Evolutionary conservation across 2,329 filamentous ascomycete genomes (phyloP).

Genomic region (Colletotrichum endophyticum): DNA sequence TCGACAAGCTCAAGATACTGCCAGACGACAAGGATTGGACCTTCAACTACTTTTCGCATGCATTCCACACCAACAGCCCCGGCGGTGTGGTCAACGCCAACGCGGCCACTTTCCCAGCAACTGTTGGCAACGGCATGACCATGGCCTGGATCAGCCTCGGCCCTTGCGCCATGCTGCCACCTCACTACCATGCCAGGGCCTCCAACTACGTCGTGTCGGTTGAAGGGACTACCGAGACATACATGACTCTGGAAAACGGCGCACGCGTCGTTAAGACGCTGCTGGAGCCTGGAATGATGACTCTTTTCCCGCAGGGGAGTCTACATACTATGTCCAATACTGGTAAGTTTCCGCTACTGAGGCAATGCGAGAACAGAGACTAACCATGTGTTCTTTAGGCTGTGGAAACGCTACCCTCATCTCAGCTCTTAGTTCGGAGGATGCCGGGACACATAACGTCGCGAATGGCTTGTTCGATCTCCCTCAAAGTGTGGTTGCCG

Average conservation of each 20-base stretch:
- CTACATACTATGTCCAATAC: conserved; percentile 57
- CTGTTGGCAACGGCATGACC: conserved; percentile 51
- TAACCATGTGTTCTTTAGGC: conserved; percentile 29
- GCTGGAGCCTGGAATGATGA: conserved; percentile 49
- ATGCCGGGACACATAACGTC: conserved; percentile 54
- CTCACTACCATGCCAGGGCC: conserved; percentile 54
- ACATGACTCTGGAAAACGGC: conserved; percentile 57
- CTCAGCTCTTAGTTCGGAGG: conserved; percentile 52
- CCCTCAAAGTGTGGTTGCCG: conserved; percentile 44
- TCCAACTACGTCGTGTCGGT: conserved; percentile 53
- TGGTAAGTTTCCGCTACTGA: conserved; percentile 33
- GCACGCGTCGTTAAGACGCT: conserved; percentile 43
- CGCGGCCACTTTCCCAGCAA: conserved; percentile 53
- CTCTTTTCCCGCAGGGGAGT: conserved; percentile 52
- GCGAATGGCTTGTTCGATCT: conserved; percentile 46
- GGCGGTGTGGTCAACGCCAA: conserved; percentile 57
- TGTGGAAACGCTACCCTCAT: conserved; percentile 54
- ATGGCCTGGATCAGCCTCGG: conserved; percentile 51
- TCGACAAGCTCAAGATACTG: conserved; percentile 47
- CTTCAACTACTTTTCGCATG: conserved; percentile 52
- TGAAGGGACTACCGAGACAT: conserved; percentile 53
- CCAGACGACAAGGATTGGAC: conserved; percentile 46
- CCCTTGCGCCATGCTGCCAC: conserved; percentile 55
- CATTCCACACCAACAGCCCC: conserved; percentile 44
- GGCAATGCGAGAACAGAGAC: background rate